Percentiles rank a stretch among this genome's conserved stretches.
phyloP scores from a whole-genome alignment of 1,284 basidiomycete species.

The Microbotryomycetes sp. region DNA sequence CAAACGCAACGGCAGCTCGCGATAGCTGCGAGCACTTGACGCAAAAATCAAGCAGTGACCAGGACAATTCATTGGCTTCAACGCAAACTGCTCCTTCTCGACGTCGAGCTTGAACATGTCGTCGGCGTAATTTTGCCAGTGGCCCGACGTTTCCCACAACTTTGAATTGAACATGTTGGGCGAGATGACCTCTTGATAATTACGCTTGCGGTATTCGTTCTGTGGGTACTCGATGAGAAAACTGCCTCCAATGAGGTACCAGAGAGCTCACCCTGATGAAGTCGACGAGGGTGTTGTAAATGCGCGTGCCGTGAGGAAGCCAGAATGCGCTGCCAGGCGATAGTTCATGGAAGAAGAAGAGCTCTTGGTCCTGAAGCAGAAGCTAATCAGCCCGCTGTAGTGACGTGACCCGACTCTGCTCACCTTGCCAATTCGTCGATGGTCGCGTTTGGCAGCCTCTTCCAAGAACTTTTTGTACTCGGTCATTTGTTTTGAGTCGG shows the following conservation, averaged over 20 bases:
- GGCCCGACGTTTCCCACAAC: conserved; percentile 97
- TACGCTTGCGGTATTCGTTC: conserved; percentile 71
- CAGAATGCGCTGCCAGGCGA: conserved; percentile 95
- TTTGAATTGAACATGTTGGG: conserved; percentile 97
- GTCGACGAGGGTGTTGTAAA: conserved; percentile 91
- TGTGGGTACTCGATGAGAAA: not conserved
- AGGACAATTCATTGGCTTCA: conserved; percentile 99
- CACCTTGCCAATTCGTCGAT: conserved; percentile 85
- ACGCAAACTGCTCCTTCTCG: conserved; percentile 89
- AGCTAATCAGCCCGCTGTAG: not conserved
- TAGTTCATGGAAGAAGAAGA: conserved; percentile 97
- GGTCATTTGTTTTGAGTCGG: conserved; percentile 88
- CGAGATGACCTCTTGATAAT: conserved; percentile 89
- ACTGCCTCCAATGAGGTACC: not conserved
- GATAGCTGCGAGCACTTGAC: conserved; percentile 86
- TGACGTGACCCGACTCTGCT: conserved; percentile 6
- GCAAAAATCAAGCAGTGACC: conserved; percentile 97
- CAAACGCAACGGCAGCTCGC: conserved; percentile 92
- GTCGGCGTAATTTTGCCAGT: conserved; percentile 96
- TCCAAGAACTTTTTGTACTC: conserved; percentile 96
- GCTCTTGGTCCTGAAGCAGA: conserved; percentile 69
- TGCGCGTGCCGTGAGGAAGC: conserved; percentile 91
- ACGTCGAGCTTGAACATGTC: conserved; percentile 92
- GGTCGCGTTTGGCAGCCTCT: conserved; percentile 95
- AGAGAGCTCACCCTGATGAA: conserved; percentile 67